A percentile compares a stretch with the other conserved stretches of the same genome.
Evolutionary conservation across 2,329 filamentous ascomycete genomes (phyloP).

Genomic region (Coleophoma eucalyptorum): DNA sequence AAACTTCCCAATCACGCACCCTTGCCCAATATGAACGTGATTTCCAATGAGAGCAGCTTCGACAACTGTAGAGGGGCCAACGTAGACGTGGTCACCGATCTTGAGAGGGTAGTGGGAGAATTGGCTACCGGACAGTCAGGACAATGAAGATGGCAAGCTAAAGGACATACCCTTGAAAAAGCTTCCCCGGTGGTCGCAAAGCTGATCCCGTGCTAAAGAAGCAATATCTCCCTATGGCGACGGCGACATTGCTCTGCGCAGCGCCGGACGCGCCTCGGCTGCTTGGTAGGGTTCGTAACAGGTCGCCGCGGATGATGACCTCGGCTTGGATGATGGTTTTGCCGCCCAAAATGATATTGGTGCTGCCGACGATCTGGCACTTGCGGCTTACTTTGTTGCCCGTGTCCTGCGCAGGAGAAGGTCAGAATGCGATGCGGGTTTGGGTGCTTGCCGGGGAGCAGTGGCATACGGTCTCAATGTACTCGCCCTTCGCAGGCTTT

Average conservation of each 20-base stretch:
- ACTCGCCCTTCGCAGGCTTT: conserved; percentile 80
- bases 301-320: conserved; percentile 88
- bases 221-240: conserved; percentile 88
- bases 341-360: conserved; percentile 96
- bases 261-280: conserved; percentile 24
- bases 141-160: not conserved
- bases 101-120: conserved; percentile 86
- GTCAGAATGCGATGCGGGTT: too few relatives aligned
- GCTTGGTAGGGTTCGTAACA: conserved; percentile 56
- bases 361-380: conserved; percentile 86
- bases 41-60: conserved; percentile 80
- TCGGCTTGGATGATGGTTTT: conserved; percentile 95
- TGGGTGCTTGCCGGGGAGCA: not conserved
- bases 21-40: conserved; percentile 80
- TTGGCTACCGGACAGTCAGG: conserved; percentile 31
- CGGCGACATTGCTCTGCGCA: conserved; percentile 45
- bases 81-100: conserved; percentile 91
- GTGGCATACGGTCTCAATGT: conserved; percentile 85
- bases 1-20: conserved; percentile 78
- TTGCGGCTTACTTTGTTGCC: conserved; percentile 97
- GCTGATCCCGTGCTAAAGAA: conserved; percentile 78
- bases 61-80: conserved; percentile 71
- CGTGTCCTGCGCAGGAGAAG: conserved; percentile 63
- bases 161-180: conserved; percentile 63
- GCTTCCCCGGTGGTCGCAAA: conserved; percentile 76